Base-by-base conservation (phyloP, 208 protist species). In the Trypanosoma scelopori region DNA sequence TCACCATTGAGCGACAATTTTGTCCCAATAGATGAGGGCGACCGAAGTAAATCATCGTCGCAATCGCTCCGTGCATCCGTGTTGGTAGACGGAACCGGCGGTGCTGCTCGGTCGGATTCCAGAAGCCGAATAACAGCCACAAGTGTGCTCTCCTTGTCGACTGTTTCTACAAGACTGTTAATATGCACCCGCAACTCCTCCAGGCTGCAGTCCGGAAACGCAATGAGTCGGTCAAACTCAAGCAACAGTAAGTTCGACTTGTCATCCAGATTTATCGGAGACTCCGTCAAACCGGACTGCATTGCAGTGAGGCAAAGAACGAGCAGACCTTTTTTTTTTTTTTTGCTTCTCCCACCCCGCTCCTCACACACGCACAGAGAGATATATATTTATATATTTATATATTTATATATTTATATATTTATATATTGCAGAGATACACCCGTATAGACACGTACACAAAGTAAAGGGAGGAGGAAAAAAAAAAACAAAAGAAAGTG, bases 141-240 rank as follows among this genome's bases (percentile, higher is more conserved):
- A 30, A 94, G 81, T 12, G 69, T 72, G 45, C 79, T 78, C 41
- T 87, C 79, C 5, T 67, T 72, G 50, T 89, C 78, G 18, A 86
- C 67, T n/a, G 79, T 49, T 6, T 74, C 55, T 5, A 94, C 65
- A 15, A 91, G 55, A 59, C 77, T 67, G 9, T 82, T 72, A 41
- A 91, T 84, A 70, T 88, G 88, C 62, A 82, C 78, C 42, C 69
- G 67, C 22, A 89, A 63, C 18, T 73, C 58, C 37, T 71, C 62
- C 15, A 74, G 76, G 48, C 46, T 70, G n/a, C 74, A 64, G 5
- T 55, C n/a, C 45, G 30, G 27, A 3, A 16, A 32, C 7, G 46
- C 3, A 1, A 37, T 35, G 30, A 56, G 41, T 18, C 49, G 6
- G 18, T 57, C 60, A 47, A 56, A 66, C 20, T 66, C 37, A 18